A percentile compares a stretch with the other conserved stretches of the same genome.
These are phyloP conservation scores for Wilhelminamyces savonicus DNA, from an alignment of 805 yeast genomes.

Conservation along the genomic window DNA sequence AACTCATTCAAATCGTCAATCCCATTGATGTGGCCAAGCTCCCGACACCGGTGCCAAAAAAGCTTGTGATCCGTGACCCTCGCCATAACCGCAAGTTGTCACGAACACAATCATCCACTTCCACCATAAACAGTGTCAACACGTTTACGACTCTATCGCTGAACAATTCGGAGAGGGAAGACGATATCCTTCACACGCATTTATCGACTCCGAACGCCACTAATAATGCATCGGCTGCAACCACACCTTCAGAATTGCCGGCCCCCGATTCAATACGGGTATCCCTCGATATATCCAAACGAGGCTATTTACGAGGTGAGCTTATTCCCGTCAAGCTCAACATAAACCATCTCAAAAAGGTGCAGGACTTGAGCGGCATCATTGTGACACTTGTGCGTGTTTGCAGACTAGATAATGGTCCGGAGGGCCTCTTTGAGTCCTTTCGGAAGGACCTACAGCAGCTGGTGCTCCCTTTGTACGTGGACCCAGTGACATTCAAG, in stretches of 20 bases:
- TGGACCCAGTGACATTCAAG: slow-evolving; percentile 59
- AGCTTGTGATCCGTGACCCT: slow-evolving; percentile 56
- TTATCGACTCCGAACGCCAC: no score
- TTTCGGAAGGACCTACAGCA: slow-evolving; percentile 83
- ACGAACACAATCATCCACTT: slow-evolving; percentile 31
- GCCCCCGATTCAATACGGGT: slow-evolving; percentile 32
- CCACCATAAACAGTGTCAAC: slow-evolving; percentile 22
- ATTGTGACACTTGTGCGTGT: slow-evolving; percentile 76
- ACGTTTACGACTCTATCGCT: slow-evolving; percentile 27
- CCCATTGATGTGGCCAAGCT: slow-evolving; percentile 70
- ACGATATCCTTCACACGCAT: no score
- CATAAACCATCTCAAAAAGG: slow-evolving; percentile 63
- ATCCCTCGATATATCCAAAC: slow-evolving; percentile 36
- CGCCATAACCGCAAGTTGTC: slow-evolving; percentile 22
- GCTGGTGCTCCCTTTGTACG: slow-evolving; percentile 65
- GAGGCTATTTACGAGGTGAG: slow-evolving; percentile 80
- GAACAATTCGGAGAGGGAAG: slow-evolving; percentile 28
- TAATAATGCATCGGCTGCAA: not conserved
- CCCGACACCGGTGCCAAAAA: slow-evolving; percentile 62
- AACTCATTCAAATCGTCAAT: slow-evolving; percentile 51
- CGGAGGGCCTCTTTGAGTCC: slow-evolving; percentile 58
- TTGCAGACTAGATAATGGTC: slow-evolving; percentile 55
- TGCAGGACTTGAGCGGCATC: slow-evolving; percentile 65
- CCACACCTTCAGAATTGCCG: not conserved
- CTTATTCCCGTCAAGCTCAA: slow-evolving; percentile 63